Evolutionary conservation across 1,139 yeast genomes (phyloP).

Genomic region (Candida sp.): DNA sequence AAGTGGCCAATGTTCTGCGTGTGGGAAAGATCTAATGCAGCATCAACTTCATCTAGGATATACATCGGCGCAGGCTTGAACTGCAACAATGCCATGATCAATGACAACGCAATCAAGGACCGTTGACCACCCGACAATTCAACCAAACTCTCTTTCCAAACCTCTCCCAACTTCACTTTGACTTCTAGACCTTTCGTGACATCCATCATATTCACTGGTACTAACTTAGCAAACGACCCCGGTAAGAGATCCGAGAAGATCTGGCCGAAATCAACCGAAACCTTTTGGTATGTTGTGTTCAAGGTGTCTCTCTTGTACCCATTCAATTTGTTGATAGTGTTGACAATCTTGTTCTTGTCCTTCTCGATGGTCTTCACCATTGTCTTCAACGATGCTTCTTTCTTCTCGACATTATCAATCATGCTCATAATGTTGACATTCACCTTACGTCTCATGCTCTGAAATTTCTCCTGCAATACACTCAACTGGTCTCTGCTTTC

Average conservation of each 20-base stretch:
- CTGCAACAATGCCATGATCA: slow-evolving; percentile 88
- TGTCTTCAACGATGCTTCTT: slow-evolving; percentile 74
- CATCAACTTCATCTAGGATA: slow-evolving; percentile 96
- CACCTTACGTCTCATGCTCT: slow-evolving; percentile 82
- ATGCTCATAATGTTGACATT: slow-evolving; percentile 90
- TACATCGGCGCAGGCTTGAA: slow-evolving; percentile 99
- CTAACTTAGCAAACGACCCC: slow-evolving; percentile 89
- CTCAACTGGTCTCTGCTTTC: slow-evolving; percentile 63
- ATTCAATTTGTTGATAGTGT: slow-evolving; percentile 84
- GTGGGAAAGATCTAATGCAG: slow-evolving; percentile 96
- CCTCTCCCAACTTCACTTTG: slow-evolving; percentile 86
- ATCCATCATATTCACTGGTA: slow-evolving; percentile 77
- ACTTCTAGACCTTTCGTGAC: slow-evolving; percentile 93
- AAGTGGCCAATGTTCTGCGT: slow-evolving; percentile 98
- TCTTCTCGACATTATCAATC: slow-evolving; percentile 94
- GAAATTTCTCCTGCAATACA: slow-evolving; percentile 63
- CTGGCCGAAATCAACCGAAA: slow-evolving; percentile 88
- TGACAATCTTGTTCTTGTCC: slow-evolving; percentile 89
- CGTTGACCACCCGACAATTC: slow-evolving; percentile 98
- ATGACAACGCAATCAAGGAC: slow-evolving; percentile 88
- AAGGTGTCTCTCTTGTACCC: slow-evolving; percentile 87
- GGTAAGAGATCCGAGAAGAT: slow-evolving; percentile 91
- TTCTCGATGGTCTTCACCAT: slow-evolving; percentile 91
- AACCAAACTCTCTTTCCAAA: slow-evolving; percentile 96
- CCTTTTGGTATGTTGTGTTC: slow-evolving; percentile 84